Evolutionary conservation across 129 eudicot genomes (phyloP).

Genomic region (Scalesia atractyloides): DNA sequence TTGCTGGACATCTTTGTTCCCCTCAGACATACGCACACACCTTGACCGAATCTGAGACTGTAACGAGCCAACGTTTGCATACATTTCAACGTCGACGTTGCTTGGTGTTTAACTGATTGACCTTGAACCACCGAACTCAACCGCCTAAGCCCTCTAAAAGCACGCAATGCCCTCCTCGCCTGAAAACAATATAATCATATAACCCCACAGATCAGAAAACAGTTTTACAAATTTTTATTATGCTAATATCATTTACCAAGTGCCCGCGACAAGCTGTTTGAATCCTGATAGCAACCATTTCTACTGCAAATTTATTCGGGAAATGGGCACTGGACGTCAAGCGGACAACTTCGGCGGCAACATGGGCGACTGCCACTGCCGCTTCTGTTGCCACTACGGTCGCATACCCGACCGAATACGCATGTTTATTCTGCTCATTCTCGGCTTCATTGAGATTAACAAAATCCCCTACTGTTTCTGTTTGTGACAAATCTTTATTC

Average conservation of each 20-base stretch:
- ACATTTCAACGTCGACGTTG: slow-evolving; percentile 56
- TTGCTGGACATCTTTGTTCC: too few species aligned
- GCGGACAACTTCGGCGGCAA: slow-evolving; percentile 73
- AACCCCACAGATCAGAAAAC: too few species aligned
- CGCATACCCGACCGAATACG: slow-evolving; percentile 66
- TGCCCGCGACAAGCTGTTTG: slow-evolving; percentile 64
- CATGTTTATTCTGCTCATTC: slow-evolving; percentile 64
- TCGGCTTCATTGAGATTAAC: slow-evolving; percentile 41
- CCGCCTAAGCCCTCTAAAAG: slow-evolving; percentile 68
- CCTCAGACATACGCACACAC: slow-evolving; percentile 66
- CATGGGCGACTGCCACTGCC: slow-evolving; percentile 70
- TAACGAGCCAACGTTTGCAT: slow-evolving; percentile 76
- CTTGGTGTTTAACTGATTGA: slow-evolving; percentile 70
- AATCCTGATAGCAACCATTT: slow-evolving; percentile 58
- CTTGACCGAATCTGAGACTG: slow-evolving; percentile 65
- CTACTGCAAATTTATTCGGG: slow-evolving; percentile 36
- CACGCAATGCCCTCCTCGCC: slow-evolving; percentile 69
- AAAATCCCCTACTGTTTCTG: slow-evolving; percentile 26
- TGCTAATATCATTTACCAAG: too few species aligned
- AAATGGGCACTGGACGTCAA: slow-evolving; percentile 46
- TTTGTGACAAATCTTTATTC: slow-evolving; percentile 31
- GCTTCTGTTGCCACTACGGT: slow-evolving; percentile 77
- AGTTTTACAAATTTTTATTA: too few species aligned
- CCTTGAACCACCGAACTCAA: slow-evolving; percentile 61
- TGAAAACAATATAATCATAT: too few species aligned